Evolutionary conservation across 2,329 filamentous ascomycete genomes (phyloP), one percentile per base, ranked within the genome.

Genomic region (Drechslerella dactyloides): DNA sequence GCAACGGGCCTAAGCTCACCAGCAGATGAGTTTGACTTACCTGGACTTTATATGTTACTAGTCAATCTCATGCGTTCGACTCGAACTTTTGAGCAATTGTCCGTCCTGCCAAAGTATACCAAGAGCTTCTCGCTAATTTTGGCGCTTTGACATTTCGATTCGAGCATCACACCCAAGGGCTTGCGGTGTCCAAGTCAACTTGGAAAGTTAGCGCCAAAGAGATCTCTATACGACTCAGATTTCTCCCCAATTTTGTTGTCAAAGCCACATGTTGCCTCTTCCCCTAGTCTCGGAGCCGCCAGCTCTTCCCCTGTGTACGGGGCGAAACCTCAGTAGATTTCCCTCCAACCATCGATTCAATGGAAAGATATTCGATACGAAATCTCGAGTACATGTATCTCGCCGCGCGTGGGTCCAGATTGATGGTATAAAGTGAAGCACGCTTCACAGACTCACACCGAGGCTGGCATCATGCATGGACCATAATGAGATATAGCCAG

Each of bases 81-180:
- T n/a, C n/a, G n/a, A n/a, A n/a, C n/a, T 44, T 17, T n/a, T 15
- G n/a, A 17, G 17, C 15, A n/a, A 17, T 44, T 10, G 15, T 8
- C 40, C 40, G 40, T 44, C 17, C 7, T 37, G 6, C 33, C 7
- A 37, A 37, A 37, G 33, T n/a, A n/a, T n/a, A n/a, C n/a, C n/a
- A n/a, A n/a, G n/a, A n/a, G n/a, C 33, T 13, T 15, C 7, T n/a
- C 48, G 54, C 21, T 55, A 60, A 58, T 23, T 40, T 30, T n/a
- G 19, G 53, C 58, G 65, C 65, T 69, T 69, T 63, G 65, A 69
- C 58, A 19, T 46, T 53, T 54, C 30, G 21, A 53, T 44, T 50
- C 46, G 30, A 53, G 44, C 37, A 61, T 35, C 24, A 35, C 51
- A 35, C 24, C 51, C 30, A 30, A 37, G 44, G 55, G 48, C 46